These are phyloP conservation scores for Nemania diffusa DNA, from an alignment of 2,329 filamentous ascomycete genomes.

Conservation along the genomic window DNA sequence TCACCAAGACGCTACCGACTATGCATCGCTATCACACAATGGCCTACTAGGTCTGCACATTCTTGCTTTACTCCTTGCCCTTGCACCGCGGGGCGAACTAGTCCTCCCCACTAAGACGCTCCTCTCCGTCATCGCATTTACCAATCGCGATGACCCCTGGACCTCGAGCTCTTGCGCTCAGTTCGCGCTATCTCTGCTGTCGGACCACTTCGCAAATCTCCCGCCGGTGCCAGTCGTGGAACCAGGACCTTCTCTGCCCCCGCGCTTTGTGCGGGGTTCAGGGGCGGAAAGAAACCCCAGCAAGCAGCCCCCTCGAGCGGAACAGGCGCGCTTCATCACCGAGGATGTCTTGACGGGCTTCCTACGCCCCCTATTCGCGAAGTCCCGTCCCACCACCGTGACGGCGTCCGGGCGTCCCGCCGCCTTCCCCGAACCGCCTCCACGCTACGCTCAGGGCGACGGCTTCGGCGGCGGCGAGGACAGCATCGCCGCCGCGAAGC, in stretches of 20 bases:
- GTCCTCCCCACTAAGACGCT: constrained; percentile 38
- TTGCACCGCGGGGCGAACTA: constrained; percentile 28
- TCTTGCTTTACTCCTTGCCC: constrained; percentile 43
- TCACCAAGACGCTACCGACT: constrained; percentile 41
- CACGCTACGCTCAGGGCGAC: constrained; percentile 49
- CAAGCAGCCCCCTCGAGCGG: constrained; percentile 3
- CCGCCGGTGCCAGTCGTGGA: not conserved
- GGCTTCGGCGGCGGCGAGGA: constrained; percentile 51
- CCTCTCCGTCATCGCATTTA: constrained; percentile 48
- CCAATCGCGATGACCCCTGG: constrained; percentile 44
- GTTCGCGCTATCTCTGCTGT: constrained; percentile 36
- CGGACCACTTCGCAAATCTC: constrained; percentile 24
- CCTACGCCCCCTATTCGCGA: constrained; percentile 74
- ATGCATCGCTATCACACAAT: constrained; percentile 35
- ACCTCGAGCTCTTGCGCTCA: constrained; percentile 29
- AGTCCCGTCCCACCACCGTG: constrained; percentile 62
- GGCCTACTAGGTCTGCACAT: constrained; percentile 41
- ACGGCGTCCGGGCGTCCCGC: constrained; percentile 68
- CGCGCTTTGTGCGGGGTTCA: constrained; percentile 7
- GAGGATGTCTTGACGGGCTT: constrained; percentile 69
- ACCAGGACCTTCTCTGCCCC: not conserved
- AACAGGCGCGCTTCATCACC: constrained; percentile 55
- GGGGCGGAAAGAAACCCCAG: not conserved
- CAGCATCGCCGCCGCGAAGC: constrained; percentile 56
- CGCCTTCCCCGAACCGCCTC: constrained; percentile 55